phyloP scores from a whole-genome alignment of 2,329 filamentous ascomycete genomes.

The Paracamarosporium sp. region DNA sequence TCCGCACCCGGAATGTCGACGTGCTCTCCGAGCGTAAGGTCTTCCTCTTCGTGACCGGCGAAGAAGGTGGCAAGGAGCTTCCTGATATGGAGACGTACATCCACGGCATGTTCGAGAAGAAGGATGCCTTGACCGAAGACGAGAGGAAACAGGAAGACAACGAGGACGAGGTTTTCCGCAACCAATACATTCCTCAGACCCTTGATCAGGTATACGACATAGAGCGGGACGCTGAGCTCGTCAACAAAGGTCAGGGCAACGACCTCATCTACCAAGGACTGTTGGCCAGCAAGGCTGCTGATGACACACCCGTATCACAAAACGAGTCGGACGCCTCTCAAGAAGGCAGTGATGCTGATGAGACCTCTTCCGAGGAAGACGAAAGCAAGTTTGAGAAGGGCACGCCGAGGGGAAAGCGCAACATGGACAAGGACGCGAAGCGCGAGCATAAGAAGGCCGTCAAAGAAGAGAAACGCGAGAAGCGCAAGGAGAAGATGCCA shows the following conservation, averaged over 20 bases:
- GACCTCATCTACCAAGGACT: slow-evolving; percentile 87
- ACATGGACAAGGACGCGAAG: slow-evolving; percentile 91
- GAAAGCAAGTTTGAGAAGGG: slow-evolving; percentile 44
- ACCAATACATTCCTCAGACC: slow-evolving; percentile 96
- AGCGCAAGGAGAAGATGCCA: slow-evolving; percentile 93
- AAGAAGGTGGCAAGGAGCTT: slow-evolving; percentile 66
- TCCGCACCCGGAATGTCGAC: slow-evolving; percentile 83
- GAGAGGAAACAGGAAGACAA: slow-evolving; percentile 69
- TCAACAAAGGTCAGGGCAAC: slow-evolving; percentile 74
- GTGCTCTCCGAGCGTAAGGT: slow-evolving; percentile 78
- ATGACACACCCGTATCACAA: slow-evolving; percentile 24
- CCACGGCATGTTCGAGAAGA: slow-evolving; percentile 70
- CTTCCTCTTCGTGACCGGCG: slow-evolving; percentile 80
- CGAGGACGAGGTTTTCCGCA: slow-evolving; percentile 90
- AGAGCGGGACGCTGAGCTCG: slow-evolving; percentile 83
- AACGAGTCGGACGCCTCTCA: slow-evolving; percentile 56
- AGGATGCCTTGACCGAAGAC: slow-evolving; percentile 56
- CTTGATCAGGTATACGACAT: slow-evolving; percentile 96
- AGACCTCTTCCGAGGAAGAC: slow-evolving; percentile 29
- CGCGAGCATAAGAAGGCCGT: slow-evolving; percentile 86
- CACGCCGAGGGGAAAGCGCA: slow-evolving; percentile 55
- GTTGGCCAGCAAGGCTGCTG: slow-evolving; percentile 71
- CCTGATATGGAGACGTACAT: slow-evolving; percentile 67
- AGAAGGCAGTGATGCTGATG: slow-evolving; percentile 26
- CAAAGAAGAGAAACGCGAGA: slow-evolving; percentile 94